Conservation (phyloP, 2,329 filamentous ascomycete species). For the Neofusicoccum kwambonambiense region DNA sequence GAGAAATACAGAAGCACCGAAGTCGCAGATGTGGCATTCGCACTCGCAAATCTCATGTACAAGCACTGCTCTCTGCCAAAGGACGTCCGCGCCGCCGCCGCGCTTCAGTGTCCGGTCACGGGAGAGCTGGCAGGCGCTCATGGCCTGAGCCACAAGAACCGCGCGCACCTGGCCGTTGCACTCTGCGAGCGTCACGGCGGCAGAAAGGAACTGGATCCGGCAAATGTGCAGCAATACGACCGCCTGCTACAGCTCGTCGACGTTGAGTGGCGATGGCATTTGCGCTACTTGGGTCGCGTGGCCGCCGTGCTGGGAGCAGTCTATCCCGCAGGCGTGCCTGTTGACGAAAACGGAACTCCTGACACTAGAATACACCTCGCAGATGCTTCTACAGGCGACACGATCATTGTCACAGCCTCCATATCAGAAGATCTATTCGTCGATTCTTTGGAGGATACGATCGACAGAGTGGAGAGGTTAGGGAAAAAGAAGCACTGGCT, state of each 20-base stretch:
- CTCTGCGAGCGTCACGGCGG: slow-evolving; percentile 74
- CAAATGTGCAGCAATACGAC: slow-evolving; percentile 55
- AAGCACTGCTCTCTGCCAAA: slow-evolving; percentile 48
- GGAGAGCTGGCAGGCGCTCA: slow-evolving; percentile 67
- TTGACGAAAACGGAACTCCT: background rate
- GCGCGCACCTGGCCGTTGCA: slow-evolving; percentile 69
- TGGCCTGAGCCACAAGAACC: slow-evolving; percentile 69
- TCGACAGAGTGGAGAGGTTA: slow-evolving; percentile 34
- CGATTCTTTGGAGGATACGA: slow-evolving; percentile 31
- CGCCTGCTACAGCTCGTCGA: slow-evolving; percentile 54
- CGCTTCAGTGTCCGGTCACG: slow-evolving; percentile 71
- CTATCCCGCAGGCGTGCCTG: slow-evolving; percentile 57
- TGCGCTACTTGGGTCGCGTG: slow-evolving; percentile 61
- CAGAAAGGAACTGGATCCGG: slow-evolving; percentile 52
- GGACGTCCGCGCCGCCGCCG: slow-evolving; percentile 55
- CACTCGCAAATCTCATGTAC: slow-evolving; percentile 61
- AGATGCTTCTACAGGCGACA: slow-evolving; percentile 11
- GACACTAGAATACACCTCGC: slow-evolving; percentile 35
- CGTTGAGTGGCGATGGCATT: slow-evolving; percentile 62
- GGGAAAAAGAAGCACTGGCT: slow-evolving; percentile 43
- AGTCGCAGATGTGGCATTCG: slow-evolving; percentile 37
- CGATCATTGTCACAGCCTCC: slow-evolving; percentile 29
- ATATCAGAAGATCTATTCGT: slow-evolving; percentile 27
- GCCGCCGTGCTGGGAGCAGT: slow-evolving; percentile 58
- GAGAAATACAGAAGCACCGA: slow-evolving; percentile 16